These are phyloP conservation scores for Candolleomyces eurysporus DNA, from an alignment of 768 basidiomycete species.

Conservation along the genomic window DNA sequence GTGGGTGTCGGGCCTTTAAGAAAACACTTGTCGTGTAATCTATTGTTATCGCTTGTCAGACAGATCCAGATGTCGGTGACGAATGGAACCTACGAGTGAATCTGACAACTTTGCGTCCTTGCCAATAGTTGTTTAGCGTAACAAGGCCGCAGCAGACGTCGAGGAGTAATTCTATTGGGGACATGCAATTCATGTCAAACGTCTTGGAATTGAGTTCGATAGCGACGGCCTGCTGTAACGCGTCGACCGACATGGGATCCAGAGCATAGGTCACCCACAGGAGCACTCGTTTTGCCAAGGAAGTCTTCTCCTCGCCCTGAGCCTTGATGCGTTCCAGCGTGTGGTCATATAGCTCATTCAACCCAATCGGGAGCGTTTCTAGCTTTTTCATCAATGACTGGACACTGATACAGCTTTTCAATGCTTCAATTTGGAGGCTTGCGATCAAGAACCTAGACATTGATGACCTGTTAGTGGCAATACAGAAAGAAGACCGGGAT, in stretches of 20 bases:
- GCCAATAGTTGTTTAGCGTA: not conserved
- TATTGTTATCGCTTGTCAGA: not conserved
- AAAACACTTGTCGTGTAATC: slow-evolving; percentile 3
- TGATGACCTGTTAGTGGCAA: not conserved
- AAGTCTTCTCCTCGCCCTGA: not conserved
- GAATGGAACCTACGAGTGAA: slow-evolving; percentile 1
- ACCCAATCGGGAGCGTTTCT: not conserved
- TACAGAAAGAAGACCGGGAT: not conserved
- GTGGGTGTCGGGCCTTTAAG: not conserved
- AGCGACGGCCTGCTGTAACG: not conserved
- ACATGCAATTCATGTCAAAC: not conserved
- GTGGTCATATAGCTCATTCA: not conserved
- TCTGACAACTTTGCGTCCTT: not conserved
- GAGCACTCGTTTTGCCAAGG: not conserved
- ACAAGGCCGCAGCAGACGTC: slow-evolving; percentile 2
- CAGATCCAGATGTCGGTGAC: not conserved
- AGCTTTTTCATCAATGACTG: not conserved
- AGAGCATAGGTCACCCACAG: not conserved
- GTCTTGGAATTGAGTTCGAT: not conserved
- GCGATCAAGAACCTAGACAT: slow-evolving; percentile 2
- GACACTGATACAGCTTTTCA: not conserved
- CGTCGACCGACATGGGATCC: not conserved
- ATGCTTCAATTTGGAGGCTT: not conserved
- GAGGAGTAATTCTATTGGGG: not conserved
- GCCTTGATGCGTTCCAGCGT: not conserved